Conservation (phyloP, 2,329 filamentous ascomycete genomes). For the Cladobotryum mycophilum region DNA sequence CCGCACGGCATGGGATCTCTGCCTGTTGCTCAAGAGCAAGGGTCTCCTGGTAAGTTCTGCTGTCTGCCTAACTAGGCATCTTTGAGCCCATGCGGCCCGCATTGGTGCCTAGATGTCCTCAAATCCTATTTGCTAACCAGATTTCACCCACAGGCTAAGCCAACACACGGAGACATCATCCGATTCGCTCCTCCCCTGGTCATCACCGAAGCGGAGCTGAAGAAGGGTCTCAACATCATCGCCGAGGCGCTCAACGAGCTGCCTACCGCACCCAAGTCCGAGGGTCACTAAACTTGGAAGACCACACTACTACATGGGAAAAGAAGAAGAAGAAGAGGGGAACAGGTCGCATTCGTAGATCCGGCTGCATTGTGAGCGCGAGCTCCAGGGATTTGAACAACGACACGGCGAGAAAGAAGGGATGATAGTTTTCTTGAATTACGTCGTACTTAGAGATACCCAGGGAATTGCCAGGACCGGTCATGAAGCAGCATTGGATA, state of each 20-base stretch:
- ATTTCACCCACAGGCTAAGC: slow-evolving; percentile 66
- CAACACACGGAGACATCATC: slow-evolving; percentile 97
- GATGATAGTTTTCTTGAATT: slow-evolving; percentile 10
- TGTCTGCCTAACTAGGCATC: slow-evolving; percentile 4
- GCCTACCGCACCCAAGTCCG: slow-evolving; percentile 46
- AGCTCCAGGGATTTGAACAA: slow-evolving; percentile 17
- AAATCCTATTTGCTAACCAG: background rate
- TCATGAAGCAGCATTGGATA: slow-evolving; percentile 11
- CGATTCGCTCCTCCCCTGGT: slow-evolving; percentile 93
- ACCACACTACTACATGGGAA: background rate
- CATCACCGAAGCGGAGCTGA: slow-evolving; percentile 82
- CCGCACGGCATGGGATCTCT: slow-evolving; percentile 91
- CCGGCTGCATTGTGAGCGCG: slow-evolving; percentile 16
- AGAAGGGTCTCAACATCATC: slow-evolving; percentile 72
- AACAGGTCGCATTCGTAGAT: slow-evolving; percentile 3
- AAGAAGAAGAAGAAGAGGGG: background rate
- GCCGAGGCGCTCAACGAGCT: slow-evolving; percentile 75
- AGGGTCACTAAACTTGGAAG: slow-evolving; percentile 27
- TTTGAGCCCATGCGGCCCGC: background rate
- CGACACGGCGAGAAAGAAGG: slow-evolving; percentile 14
- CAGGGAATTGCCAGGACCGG: slow-evolving; percentile 13
- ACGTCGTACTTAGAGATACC: slow-evolving; percentile 12
- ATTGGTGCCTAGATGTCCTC: slow-evolving; percentile 1
- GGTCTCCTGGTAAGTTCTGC: slow-evolving; percentile 69
- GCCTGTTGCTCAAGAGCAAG: slow-evolving; percentile 91